Base-by-base conservation (phyloP, 179 eudicot genomes). In the Silene noctiflora region DNA sequence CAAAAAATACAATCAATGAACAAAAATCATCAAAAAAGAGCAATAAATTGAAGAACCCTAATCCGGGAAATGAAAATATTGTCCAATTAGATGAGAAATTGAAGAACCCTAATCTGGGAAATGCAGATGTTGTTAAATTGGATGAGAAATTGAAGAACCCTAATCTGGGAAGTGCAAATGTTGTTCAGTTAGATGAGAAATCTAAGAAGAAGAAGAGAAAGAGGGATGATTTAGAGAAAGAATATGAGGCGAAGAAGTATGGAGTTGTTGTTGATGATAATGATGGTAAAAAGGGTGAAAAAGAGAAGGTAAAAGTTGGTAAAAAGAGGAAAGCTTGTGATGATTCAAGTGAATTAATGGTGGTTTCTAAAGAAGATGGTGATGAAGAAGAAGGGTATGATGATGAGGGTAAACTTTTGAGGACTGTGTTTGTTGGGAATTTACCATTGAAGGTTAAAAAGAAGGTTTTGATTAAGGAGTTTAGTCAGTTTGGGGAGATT, bases 351-450 rank as follows among this genome's bases (percentile, higher is more conserved):
- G 93, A 91, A 31, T 71, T 87, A 89, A 71, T 80, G 88, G 92
- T 83, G 87, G 92, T 80, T 67, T 42, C 87, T 1, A 86, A 89
- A 76, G 98, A 95, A 75, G 98, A 39, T 2, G 46, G 46, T 8
- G 72, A 24, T 3, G 74, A 16, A 0, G 86, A 88, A 75, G 99
- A 96, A 79, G 98, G 92, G 24, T 93, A 89, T 83, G 98, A 93
- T 84, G 99, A 96, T 79, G 98, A 96, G 80, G 84, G 76, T 74
- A 96, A 93, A 82, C 87, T 96, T 64, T 80, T 88, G 83, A 93
- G 96, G 88, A 96, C 99, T 48, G 85, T 91, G 63, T 93, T 93
- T 80, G 96, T 93, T 76, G 99, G 99, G 51, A 93, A 96, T 81
- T 86, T 96, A 85, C 92, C 97, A 0, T 82, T 96, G 87, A 96